These are phyloP conservation scores for Epichloe sylvatica DNA, from an alignment of 2,329 filamentous ascomycete species.

Conservation along the genomic window DNA sequence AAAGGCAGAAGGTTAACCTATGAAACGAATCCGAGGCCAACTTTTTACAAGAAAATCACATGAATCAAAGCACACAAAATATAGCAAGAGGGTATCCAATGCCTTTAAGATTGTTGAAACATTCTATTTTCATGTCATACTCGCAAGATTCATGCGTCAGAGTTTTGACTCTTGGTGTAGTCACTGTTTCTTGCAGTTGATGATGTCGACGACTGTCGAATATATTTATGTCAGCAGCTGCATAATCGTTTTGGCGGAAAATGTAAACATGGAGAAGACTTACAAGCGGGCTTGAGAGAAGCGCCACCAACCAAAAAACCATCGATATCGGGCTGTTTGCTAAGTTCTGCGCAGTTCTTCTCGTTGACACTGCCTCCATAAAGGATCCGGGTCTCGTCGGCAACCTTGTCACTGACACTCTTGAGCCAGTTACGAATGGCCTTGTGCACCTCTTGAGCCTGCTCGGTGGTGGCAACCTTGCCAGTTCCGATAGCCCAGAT, in stretches of 20 bases:
- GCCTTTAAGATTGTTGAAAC: background rate
- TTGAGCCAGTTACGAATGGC: constrained; percentile 83
- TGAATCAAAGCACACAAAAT: background rate
- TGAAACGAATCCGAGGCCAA: background rate
- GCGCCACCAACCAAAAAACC: constrained; percentile 95
- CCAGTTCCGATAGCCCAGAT: constrained; percentile 95
- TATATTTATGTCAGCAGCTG: background rate
- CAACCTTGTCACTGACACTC: constrained; percentile 58
- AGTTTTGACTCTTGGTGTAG: constrained; percentile 7
- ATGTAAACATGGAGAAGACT: constrained; percentile 22
- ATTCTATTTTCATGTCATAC: background rate
- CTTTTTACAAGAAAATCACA: background rate
- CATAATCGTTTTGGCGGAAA: background rate
- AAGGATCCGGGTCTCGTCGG: constrained; percentile 82
- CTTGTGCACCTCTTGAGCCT: constrained; percentile 88
- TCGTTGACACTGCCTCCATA: constrained; percentile 95
- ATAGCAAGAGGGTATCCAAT: background rate
- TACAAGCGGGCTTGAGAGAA: constrained; percentile 90
- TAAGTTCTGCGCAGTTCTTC: constrained; percentile 93
- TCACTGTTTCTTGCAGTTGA: constrained; percentile 40
- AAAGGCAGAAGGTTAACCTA: background rate
- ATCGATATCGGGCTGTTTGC: constrained; percentile 89
- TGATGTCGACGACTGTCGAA: constrained; percentile 40
- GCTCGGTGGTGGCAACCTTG: constrained; percentile 76
- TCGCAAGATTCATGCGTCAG: background rate